phyloP scores from a whole-genome alignment of 352 stramenopile genomes.

The Salisapilia sapeloensis region DNA sequence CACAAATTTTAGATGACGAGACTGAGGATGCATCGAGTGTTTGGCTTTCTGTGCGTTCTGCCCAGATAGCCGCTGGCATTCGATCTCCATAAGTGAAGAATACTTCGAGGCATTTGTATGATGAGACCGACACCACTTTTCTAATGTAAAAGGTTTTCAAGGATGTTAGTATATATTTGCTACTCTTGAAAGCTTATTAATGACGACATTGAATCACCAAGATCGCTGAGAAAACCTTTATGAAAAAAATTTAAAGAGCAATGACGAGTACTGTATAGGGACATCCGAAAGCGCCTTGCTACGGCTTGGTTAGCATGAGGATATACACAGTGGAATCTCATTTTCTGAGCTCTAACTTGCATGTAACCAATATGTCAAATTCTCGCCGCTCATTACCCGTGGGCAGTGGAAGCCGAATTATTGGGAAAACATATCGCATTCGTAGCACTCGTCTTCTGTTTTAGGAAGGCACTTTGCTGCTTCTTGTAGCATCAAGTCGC shows the following conservation, averaged over 20 bases:
- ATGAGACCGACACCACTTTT: conserved; percentile 39
- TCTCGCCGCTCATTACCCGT: conserved; percentile 51
- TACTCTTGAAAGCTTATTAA: conserved; percentile 82
- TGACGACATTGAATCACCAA: conserved; percentile 86
- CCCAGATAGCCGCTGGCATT: conserved; percentile 25
- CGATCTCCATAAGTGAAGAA: conserved; percentile 59
- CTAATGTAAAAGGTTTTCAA: conserved; percentile 18
- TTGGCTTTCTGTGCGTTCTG: conserved; percentile 66
- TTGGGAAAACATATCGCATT: conserved; percentile 42
- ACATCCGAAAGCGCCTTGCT: conserved; percentile 42
- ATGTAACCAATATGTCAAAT: conserved; percentile 85
- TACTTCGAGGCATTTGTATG: conserved; percentile 87
- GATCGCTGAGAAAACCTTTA: conserved; percentile 71
- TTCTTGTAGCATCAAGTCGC: too few relatives aligned
- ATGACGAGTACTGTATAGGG: conserved; percentile 83
- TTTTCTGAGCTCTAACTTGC: conserved; percentile 49
- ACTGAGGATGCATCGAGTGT: conserved; percentile 56
- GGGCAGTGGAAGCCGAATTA: conserved; percentile 77
- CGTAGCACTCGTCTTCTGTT: too few relatives aligned
- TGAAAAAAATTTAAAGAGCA: conserved; percentile 12
- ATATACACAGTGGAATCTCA: conserved; percentile 82
- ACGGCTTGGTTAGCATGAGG: conserved; percentile 27
- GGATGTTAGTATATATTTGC: conserved; percentile 82
- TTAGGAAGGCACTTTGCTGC: too few relatives aligned
- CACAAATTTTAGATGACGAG: conserved; percentile 81